phyloP scores from a whole-genome alignment of 371 early-diverging fungal species.

The Lichtheimia corymbifera region DNA sequence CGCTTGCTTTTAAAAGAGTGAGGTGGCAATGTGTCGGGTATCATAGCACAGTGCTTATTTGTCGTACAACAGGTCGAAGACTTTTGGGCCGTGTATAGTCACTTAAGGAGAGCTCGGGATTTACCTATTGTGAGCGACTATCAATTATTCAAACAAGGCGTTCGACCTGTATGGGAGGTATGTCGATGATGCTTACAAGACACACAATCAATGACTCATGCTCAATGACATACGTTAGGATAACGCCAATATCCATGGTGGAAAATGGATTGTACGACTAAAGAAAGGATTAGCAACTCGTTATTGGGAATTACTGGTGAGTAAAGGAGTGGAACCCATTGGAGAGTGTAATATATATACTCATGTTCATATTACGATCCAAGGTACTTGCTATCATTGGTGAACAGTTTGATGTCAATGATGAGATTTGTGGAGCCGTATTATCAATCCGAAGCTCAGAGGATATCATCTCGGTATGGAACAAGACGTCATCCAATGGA shows the following conservation, averaged over 20 bases:
- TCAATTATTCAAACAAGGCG: slow-evolving; percentile 92
- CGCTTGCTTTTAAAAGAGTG: no score
- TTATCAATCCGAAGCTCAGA: slow-evolving; percentile 91
- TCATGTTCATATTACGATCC: neutral
- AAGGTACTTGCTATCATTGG: slow-evolving; percentile 89
- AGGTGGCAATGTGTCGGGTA: no score
- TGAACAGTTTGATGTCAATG: slow-evolving; percentile 86
- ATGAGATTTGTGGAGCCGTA: slow-evolving; percentile 93
- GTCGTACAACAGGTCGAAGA: slow-evolving; percentile 72
- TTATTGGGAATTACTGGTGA: slow-evolving; percentile 90
- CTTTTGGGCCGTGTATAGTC: slow-evolving; percentile 93
- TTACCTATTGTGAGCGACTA: slow-evolving; percentile 91
- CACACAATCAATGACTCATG: neutral
- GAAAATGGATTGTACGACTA: slow-evolving; percentile 96
- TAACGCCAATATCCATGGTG: slow-evolving; percentile 87
- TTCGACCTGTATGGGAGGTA: slow-evolving; percentile 97
- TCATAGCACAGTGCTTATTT: no score
- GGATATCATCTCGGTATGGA: slow-evolving; percentile 96
- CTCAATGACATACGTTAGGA: slow-evolving; percentile 44
- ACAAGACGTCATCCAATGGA: slow-evolving; percentile 80
- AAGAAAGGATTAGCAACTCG: slow-evolving; percentile 92
- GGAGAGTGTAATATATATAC: no score
- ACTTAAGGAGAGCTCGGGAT: slow-evolving; percentile 82
- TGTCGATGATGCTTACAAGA: slow-evolving; percentile 1
- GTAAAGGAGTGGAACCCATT: slow-evolving; percentile 5